A percentile compares a stretch with the other conserved stretches of the same genome.
These are phyloP conservation scores for Rhizopogon roseolus DNA, from an alignment of 768 basidiomycete species.

Conservation along the genomic window DNA sequence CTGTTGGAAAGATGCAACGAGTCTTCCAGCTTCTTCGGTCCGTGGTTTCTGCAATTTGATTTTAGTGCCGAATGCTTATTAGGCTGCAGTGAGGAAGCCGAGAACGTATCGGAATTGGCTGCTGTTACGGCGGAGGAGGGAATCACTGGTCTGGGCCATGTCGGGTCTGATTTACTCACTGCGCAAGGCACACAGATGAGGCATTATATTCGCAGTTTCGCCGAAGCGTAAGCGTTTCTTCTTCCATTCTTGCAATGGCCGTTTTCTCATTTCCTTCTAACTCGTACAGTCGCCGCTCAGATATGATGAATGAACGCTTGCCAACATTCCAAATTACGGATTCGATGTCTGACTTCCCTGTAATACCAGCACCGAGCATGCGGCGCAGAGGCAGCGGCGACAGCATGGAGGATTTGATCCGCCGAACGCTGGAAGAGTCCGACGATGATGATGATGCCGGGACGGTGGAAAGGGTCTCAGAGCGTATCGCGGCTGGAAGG, in stretches of 20 bases:
- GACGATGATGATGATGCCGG: slow-evolving; percentile 36
- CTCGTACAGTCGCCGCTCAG: slow-evolving; percentile 56
- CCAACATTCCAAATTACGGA: slow-evolving; percentile 45
- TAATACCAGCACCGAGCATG: slow-evolving; percentile 64
- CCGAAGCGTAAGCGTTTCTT: slow-evolving; percentile 58
- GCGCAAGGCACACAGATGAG: slow-evolving; percentile 58
- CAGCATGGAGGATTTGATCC: slow-evolving; percentile 64
- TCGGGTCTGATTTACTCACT: slow-evolving; percentile 51
- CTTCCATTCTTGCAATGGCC: neutral
- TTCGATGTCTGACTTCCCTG: slow-evolving; percentile 28
- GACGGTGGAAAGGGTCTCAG: slow-evolving; percentile 58
- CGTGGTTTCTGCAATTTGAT: slow-evolving; percentile 19
- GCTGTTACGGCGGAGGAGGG: slow-evolving; percentile 29
- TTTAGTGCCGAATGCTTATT: neutral
- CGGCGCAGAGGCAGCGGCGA: slow-evolving; percentile 38
- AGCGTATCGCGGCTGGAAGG: slow-evolving; percentile 53
- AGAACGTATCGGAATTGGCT: slow-evolving; percentile 67
- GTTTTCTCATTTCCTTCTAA: neutral
- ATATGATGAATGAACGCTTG: slow-evolving; percentile 71
- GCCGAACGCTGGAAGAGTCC: slow-evolving; percentile 57
- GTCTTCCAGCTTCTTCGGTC: slow-evolving; percentile 88
- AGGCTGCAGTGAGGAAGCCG: slow-evolving; percentile 63
- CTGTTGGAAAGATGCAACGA: slow-evolving; percentile 86
- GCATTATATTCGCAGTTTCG: slow-evolving; percentile 64
- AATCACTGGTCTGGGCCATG: slow-evolving; percentile 19